These are phyloP conservation scores for Lecanicillium sp. DNA, from an alignment of 2,329 filamentous ascomycete species.

Conservation along the genomic window DNA sequence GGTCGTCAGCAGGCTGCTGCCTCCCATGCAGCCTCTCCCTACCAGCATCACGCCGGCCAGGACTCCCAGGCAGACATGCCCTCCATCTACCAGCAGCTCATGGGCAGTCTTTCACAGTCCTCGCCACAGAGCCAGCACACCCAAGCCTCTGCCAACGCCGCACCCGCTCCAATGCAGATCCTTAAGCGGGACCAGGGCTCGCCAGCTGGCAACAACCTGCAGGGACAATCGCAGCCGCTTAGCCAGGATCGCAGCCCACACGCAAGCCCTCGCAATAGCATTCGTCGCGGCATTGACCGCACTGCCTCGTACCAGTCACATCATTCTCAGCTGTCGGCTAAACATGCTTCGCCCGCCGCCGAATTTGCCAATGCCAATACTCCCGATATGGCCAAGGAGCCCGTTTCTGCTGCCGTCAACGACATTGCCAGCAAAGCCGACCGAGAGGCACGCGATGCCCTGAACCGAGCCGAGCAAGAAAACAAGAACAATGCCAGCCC, in stretches of 20 bases:
- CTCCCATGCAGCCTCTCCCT: slow-evolving; percentile 3
- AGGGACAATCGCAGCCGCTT: slow-evolving; percentile 29
- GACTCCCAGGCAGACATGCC: slow-evolving; percentile 29
- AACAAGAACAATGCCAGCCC: slow-evolving; percentile 38
- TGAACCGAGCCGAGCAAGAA: slow-evolving; percentile 48
- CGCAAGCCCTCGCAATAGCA: slow-evolving; percentile 34
- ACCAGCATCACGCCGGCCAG: slow-evolving; percentile 21
- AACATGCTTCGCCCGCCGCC: slow-evolving; percentile 20
- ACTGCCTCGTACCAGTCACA: slow-evolving; percentile 20
- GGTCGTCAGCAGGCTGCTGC: background rate
- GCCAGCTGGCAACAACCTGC: slow-evolving; percentile 27
- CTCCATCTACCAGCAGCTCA: slow-evolving; percentile 28
- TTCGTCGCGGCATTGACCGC: slow-evolving; percentile 28
- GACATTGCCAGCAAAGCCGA: slow-evolving; percentile 51
- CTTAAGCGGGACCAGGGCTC: slow-evolving; percentile 41
- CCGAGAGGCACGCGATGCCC: slow-evolving; percentile 54
- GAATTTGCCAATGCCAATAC: slow-evolving; percentile 18
- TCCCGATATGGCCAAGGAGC: slow-evolving; percentile 41
- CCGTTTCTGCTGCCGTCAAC: slow-evolving; percentile 62
- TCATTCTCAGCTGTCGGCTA: slow-evolving; percentile 16
- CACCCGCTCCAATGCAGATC: slow-evolving; percentile 34
- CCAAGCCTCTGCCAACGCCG: slow-evolving; percentile 17
- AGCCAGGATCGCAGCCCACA: slow-evolving; percentile 35
- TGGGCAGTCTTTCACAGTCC: slow-evolving; percentile 28
- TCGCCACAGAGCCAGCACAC: slow-evolving; percentile 32